Evolutionary conservation across 805 yeast genomes (phyloP).

Genomic region (Yarrowia porcina): DNA sequence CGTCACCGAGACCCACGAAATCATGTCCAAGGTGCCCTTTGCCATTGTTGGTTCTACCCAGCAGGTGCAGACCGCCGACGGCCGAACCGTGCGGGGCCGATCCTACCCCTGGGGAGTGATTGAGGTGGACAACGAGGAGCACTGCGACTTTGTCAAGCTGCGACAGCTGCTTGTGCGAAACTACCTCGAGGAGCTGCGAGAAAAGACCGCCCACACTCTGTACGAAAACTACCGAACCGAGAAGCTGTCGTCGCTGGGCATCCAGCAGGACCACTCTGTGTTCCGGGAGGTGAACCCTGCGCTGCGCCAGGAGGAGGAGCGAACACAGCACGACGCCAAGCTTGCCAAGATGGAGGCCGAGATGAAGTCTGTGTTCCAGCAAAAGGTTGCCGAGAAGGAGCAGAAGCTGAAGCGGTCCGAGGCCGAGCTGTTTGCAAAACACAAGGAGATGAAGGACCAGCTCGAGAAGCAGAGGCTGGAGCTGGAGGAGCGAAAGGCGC

Average conservation of each 20-base stretch:
- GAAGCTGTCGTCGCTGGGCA: constrained; percentile 76
- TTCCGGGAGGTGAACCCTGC: constrained; percentile 93
- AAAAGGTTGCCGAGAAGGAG: constrained; percentile 94
- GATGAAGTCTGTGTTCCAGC: constrained; percentile 95
- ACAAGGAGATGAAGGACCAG: constrained; percentile 96
- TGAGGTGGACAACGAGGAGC: constrained; percentile 91
- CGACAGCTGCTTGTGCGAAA: constrained; percentile 86
- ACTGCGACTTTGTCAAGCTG: constrained; percentile 85
- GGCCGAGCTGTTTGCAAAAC: constrained; percentile 91
- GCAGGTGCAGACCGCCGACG: constrained; percentile 64
- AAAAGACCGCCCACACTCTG: constrained; percentile 67
- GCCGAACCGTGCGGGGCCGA: constrained; percentile 84
- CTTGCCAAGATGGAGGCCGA: constrained; percentile 91
- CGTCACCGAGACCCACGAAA: constrained; percentile 56
- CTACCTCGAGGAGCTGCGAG: constrained; percentile 91
- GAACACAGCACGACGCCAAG: constrained; percentile 87
- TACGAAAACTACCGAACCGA: constrained; percentile 89
- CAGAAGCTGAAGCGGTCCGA: constrained; percentile 95
- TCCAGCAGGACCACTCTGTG: constrained; percentile 88
- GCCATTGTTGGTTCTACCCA: constrained; percentile 90
- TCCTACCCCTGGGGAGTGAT: constrained; percentile 95
- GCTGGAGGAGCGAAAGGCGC: constrained; percentile 85
- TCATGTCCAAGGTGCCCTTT: constrained; percentile 76
- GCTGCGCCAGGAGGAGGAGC: constrained; percentile 89
- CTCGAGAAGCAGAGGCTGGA: constrained; percentile 81